phyloP scores from a whole-genome alignment of 1,139 yeast genomes.

The Groenewaldozyma sp. region DNA sequence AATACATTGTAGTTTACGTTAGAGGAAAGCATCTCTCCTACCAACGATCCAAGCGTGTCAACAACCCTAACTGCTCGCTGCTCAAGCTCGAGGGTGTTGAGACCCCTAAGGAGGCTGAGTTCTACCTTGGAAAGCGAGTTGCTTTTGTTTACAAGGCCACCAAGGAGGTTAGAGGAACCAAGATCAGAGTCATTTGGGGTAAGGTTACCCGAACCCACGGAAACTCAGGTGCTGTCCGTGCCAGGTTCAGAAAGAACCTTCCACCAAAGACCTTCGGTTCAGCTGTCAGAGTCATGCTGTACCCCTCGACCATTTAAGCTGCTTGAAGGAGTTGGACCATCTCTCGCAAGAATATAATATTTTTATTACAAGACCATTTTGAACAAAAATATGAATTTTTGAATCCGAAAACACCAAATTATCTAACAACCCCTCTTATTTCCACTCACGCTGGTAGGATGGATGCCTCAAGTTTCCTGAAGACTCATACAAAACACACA shows the following conservation, averaged over 20 bases:
- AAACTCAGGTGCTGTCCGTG: slow-evolving; percentile 97
- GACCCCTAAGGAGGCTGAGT: slow-evolving; percentile 87
- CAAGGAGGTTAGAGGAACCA: slow-evolving; percentile 96
- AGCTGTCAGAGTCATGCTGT: slow-evolving; percentile 98
- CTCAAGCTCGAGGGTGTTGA: slow-evolving; percentile 95
- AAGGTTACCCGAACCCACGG: slow-evolving; percentile 93
- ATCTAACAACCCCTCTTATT: no score
- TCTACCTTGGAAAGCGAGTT: slow-evolving; percentile 98
- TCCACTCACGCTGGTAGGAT: no score
- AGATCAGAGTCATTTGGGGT: slow-evolving; percentile 99
- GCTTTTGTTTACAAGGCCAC: slow-evolving; percentile 99
- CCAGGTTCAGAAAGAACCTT: slow-evolving; percentile 97
- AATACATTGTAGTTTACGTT: slow-evolving; percentile 67
- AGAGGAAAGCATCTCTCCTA: slow-evolving; percentile 99
- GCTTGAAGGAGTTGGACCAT: no score
- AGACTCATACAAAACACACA: no score
- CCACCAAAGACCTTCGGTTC: slow-evolving; percentile 99
- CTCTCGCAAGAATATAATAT: no score
- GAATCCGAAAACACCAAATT: no score
- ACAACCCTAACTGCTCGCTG: slow-evolving; percentile 97
- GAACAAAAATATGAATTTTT: no score
- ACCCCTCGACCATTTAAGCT: slow-evolving; percentile 97
- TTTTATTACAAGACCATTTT: no score
- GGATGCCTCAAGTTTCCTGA: no score
- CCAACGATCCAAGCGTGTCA: slow-evolving; percentile 98